Evolutionary conservation across 2,329 filamentous ascomycete genomes (phyloP), one percentile per base, ranked within the genome.

Genomic region (Tolypocladium cylindrosporum): DNA sequence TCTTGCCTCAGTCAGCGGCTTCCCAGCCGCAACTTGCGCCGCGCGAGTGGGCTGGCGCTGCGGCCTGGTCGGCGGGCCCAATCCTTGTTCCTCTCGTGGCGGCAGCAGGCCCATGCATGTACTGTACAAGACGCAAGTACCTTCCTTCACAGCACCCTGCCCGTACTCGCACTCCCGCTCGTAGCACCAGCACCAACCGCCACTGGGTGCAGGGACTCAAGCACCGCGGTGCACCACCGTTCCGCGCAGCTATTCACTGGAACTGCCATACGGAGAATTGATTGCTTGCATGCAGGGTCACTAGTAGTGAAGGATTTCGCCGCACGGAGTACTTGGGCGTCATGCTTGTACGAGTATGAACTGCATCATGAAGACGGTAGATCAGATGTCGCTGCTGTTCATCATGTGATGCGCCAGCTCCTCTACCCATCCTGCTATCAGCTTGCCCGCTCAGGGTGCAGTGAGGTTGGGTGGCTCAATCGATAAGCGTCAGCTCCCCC

Each of bases 221-320:
- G 43, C 27, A 14, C 19, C 16, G 34, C 43, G 19, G 36, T 42
- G 52, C 52, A 27, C 2, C 36, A 9, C 16, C 21, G 54, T 31
- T 39, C 48, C 41, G 51, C 43, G 16, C 19, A 37, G 39, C 56
- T 10, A 24, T 53, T 40, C 40, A 36, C 48, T 14, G 31, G 19
- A 24, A 43, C 40, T 21, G 40, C 43, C 54, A 37, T 55, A 53
- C 54, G 57, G 45, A 58, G 54, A 58, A 53, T 52, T 58, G 54
- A 55, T 45, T 51, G 55, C 50, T 50, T 56, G 42, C 55, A 56
- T 59, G 57, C 50, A 50, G 48, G 55, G 50, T 9, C n/a, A 57
- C 21, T 27, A 36, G 24, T 31, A 45, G 40, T 9, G 39, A 45
- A n/a, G 13, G 39, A 34, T 40, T 34, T 19, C 19, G 37, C 53